phyloP scores from a whole-genome alignment of 495 filamentous ascomycete genomes.

The Daldinia vernicosa region DNA sequence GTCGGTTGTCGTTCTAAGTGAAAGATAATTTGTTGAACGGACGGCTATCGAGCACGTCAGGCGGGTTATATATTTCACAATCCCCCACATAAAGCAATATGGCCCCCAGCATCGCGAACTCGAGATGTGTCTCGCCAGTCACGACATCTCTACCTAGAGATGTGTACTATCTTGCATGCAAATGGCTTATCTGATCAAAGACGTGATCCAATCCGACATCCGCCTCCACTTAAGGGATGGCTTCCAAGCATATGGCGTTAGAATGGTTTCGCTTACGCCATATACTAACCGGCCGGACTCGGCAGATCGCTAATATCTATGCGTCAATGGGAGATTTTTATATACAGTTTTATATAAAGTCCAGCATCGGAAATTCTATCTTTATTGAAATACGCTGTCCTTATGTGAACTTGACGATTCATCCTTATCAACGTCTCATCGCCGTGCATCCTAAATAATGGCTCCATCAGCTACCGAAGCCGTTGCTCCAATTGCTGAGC shows the following conservation, averaged over 20 bases:
- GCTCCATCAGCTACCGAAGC: conserved; percentile 43
- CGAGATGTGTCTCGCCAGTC: conserved; percentile 20
- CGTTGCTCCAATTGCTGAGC: conserved; percentile 36
- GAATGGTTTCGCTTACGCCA: conserved; percentile 31
- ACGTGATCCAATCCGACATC: conserved; percentile 13
- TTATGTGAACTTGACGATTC: not conserved
- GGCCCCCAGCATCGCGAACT: not conserved
- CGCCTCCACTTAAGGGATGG: conserved; percentile 5
- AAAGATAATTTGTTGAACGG: conserved; percentile 18
- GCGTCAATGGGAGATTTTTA: not conserved
- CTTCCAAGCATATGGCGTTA: conserved; percentile 30
- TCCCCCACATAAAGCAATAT: conserved; percentile 24
- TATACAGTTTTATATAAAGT: not conserved
- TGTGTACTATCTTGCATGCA: conserved; percentile 26
- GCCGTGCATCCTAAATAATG: conserved; percentile 29
- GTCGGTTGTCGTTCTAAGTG: conserved; percentile 24
- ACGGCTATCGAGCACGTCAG: conserved; percentile 34
- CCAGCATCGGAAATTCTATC: not conserved
- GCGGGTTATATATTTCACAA: conserved; percentile 27
- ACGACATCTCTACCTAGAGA: conserved; percentile 27
- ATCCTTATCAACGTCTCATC: not conserved
- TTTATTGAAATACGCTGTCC: not conserved
- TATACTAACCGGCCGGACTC: conserved; percentile 25
- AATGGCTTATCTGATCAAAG: conserved; percentile 26
- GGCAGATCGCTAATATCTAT: conserved; percentile 13